These are phyloP conservation scores for Lavandula angustifolia DNA, from an alignment of 257 asterid species.

Conservation along the genomic window DNA sequence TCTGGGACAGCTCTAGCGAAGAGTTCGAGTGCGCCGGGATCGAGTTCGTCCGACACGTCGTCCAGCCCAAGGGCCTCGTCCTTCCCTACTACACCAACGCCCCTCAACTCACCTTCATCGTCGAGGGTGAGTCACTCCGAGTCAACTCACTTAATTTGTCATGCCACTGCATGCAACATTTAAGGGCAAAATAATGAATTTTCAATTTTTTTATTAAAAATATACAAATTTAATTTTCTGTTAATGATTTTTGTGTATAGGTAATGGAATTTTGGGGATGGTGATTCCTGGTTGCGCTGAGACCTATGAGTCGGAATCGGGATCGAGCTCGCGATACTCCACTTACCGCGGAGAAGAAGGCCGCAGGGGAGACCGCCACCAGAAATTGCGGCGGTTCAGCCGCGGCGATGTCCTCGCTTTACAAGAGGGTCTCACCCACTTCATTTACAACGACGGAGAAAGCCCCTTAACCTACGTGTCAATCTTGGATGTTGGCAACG, in stretches of 20 bases:
- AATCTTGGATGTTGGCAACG: slow-evolving; percentile 41
- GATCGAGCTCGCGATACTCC: slow-evolving; percentile 6
- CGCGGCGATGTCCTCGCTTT: slow-evolving; percentile 58
- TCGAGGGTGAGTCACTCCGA: slow-evolving; percentile 37
- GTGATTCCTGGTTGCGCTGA: slow-evolving; percentile 66
- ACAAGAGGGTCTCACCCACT: slow-evolving; percentile 48
- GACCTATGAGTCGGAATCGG: slow-evolving; percentile 44
- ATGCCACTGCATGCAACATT: too few relatives aligned
- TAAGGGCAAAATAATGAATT: too few relatives aligned
- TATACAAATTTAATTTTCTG: too few relatives aligned
- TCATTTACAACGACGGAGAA: slow-evolving; percentile 58
- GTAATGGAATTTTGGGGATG: slow-evolving; percentile 49
- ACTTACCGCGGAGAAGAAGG: slow-evolving; percentile 14
- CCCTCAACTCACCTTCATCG: slow-evolving; percentile 50
- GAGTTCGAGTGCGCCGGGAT: slow-evolving; percentile 56
- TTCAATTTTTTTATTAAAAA: too few relatives aligned
- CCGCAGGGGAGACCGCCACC: slow-evolving; percentile 47
- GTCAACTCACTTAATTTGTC: too few relatives aligned
- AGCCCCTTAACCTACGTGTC: slow-evolving; percentile 41
- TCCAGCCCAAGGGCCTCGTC: slow-evolving; percentile 50
- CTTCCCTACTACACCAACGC: slow-evolving; percentile 54
- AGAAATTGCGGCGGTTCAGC: slow-evolving; percentile 50
- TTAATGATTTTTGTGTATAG: slow-evolving; percentile 22
- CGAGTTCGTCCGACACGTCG: slow-evolving; percentile 37
- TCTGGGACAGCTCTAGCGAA: slow-evolving; percentile 36